Conservation (phyloP, 495 filamentous ascomycete species). For the Penicillium lagena region DNA sequence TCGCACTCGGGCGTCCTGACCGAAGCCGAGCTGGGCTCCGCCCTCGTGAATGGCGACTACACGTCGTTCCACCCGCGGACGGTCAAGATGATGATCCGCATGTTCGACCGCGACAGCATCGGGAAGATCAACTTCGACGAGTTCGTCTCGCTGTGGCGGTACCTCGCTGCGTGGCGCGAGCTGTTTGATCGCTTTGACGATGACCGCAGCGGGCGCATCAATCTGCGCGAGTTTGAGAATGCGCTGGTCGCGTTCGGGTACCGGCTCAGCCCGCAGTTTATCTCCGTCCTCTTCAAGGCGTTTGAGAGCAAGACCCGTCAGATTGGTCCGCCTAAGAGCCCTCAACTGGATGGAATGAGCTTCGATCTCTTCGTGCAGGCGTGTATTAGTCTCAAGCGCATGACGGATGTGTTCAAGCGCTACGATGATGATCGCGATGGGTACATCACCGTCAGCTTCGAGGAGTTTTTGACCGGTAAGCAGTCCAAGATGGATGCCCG, state of each 20-base stretch:
- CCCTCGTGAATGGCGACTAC: conserved; percentile 95
- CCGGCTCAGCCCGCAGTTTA: conserved; percentile 74
- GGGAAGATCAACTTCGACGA: conserved; percentile 92
- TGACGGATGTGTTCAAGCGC: conserved; percentile 99
- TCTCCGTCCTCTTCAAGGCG: conserved; percentile 69
- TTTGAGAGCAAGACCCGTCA: conserved; percentile 48
- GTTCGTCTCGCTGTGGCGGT: conserved; percentile 90
- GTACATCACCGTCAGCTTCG: conserved; percentile 77
- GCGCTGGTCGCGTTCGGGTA: conserved; percentile 94
- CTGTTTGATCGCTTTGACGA: conserved; percentile 95
- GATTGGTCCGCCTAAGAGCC: conserved; percentile 14
- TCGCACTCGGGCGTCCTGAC: conserved; percentile 73
- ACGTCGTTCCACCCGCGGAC: conserved; percentile 93
- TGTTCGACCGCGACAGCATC: conserved; percentile 87
- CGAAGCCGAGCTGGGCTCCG: conserved; percentile 81
- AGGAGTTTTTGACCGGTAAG: conserved; percentile 68
- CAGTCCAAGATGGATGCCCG: background rate
- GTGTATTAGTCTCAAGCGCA: conserved; percentile 90
- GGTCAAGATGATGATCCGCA: conserved; percentile 96
- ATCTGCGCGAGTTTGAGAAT: conserved; percentile 78
- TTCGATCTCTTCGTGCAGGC: conserved; percentile 98
- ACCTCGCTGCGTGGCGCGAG: conserved; percentile 85
- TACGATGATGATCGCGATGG: conserved; percentile 97
- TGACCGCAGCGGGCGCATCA: conserved; percentile 82
- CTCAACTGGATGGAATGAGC: conserved; percentile 62